Evolutionary conservation across 2,329 filamentous ascomycete species (phyloP).

Genomic region (Apiospora aurea): DNA sequence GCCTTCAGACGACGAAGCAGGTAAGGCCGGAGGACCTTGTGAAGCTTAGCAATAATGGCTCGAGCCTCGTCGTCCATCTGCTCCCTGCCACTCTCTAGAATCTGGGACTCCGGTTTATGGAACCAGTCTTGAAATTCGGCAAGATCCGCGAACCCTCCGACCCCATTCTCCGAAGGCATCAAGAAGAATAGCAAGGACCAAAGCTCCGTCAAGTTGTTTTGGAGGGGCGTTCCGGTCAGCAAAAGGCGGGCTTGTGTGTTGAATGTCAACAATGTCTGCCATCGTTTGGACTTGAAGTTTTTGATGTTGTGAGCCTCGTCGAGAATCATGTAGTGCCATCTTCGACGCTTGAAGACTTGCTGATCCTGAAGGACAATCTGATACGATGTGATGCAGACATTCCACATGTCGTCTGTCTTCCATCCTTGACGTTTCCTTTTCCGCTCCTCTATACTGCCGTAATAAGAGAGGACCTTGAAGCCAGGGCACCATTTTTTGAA

Average conservation of each 20-base stretch:
- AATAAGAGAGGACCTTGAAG: conserved; percentile 98
- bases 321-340: conserved; percentile 98
- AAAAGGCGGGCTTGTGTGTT: conserved; percentile 88
- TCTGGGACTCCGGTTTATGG: conserved; percentile 92
- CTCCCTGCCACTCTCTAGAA: conserved; percentile 91
- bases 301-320: conserved; percentile 99
- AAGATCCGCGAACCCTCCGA: conserved; percentile 92
- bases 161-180: conserved; percentile 87
- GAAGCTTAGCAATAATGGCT: conserved; percentile 89
- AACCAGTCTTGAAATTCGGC: conserved; percentile 97
- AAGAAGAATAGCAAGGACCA: conserved; percentile 98
- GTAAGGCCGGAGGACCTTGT: conserved; percentile 92
- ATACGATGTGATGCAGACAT: conserved; percentile 97
- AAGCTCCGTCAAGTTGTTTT: conserved; percentile 95
- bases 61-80: conserved; percentile 94
- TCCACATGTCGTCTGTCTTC: conserved; percentile 93
- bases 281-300: conserved; percentile 96
- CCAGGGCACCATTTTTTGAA: conserved; percentile 99
- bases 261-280: conserved; percentile 94
- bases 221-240: conserved; percentile 91
- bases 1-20: conserved; percentile 89
- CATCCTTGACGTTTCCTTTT: conserved; percentile 91
- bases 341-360: conserved; percentile 88
- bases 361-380: conserved; percentile 95
- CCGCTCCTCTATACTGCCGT: conserved; percentile 91